These are phyloP conservation scores for Thermochaetoides dissita DNA, from an alignment of 2,329 filamentous ascomycete species.

Conservation along the genomic window DNA sequence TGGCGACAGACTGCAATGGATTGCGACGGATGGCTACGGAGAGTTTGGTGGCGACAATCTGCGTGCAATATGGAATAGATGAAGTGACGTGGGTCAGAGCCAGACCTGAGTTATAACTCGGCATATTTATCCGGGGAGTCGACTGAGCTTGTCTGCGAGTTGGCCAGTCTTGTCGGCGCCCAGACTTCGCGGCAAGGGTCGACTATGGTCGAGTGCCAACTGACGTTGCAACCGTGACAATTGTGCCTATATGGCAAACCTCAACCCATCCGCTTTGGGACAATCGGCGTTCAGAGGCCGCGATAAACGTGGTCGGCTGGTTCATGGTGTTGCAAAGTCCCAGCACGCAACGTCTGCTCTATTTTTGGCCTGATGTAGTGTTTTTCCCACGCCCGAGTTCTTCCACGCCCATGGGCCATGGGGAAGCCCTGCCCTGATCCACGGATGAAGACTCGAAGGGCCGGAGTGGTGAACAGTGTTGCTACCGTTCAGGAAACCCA, in stretches of 20 bases:
- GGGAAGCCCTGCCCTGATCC: constrained; percentile 1
- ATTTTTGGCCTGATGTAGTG: constrained; percentile 16
- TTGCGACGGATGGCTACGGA: too few species aligned
- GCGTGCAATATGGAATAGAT: constrained; percentile 19
- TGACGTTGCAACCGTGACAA: constrained; percentile 8
- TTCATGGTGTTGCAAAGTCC: background rate
- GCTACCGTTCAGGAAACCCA: too few species aligned
- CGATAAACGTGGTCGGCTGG: constrained; percentile 13
- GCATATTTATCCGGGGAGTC: constrained; percentile 18
- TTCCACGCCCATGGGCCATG: constrained; percentile 5
- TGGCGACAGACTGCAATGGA: too few species aligned
- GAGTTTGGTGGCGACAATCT: constrained; percentile 17
- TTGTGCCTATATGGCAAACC: constrained; percentile 15
- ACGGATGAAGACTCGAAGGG: constrained; percentile 1
- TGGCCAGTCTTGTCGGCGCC: constrained; percentile 10
- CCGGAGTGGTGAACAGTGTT: too few species aligned
- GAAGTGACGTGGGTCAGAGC: constrained; percentile 14
- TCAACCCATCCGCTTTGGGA: constrained; percentile 10
- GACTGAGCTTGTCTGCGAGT: constrained; percentile 4
- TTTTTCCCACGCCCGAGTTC: constrained; percentile 4
- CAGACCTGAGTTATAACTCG: constrained; percentile 15
- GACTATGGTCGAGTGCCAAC: too few species aligned
- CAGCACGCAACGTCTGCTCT: constrained; percentile 6
- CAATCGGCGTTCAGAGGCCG: constrained; percentile 15
- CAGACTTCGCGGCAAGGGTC: constrained; percentile 1